phyloP scores from a whole-genome alignment of 768 basidiomycete species.

The Serendipita sp. region DNA sequence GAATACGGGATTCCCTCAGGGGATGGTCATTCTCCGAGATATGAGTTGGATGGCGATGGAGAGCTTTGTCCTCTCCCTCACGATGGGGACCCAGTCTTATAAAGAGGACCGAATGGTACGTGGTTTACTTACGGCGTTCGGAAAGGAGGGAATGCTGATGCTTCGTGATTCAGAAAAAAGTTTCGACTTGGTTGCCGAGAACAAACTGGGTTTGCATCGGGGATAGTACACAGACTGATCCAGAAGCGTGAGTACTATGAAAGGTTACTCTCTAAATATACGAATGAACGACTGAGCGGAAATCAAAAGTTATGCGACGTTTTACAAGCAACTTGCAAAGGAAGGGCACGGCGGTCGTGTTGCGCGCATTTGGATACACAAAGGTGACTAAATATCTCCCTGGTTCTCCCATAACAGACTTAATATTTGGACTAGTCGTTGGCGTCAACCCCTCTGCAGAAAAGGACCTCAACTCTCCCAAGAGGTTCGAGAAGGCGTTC shows the following conservation, averaged over 20 bases:
- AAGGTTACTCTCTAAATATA: not conserved
- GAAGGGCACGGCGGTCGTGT: not conserved
- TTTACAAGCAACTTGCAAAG: not conserved
- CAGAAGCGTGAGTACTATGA: not conserved
- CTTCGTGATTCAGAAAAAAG: not conserved
- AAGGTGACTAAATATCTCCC: not conserved
- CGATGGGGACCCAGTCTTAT: not conserved
- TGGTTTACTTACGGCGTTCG: not conserved
- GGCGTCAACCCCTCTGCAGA: not conserved
- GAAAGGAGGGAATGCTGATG: not conserved
- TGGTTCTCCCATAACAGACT: not conserved
- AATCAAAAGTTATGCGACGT: not conserved
- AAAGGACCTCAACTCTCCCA: not conserved
- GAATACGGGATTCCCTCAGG: not conserved
- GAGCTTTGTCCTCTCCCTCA: not conserved
- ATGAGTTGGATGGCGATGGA: not conserved
- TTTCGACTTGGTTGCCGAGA: not conserved
- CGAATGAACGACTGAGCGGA: not conserved
- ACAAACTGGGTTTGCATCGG: not conserved
- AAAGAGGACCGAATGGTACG: not conserved
- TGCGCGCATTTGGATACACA: conserved; percentile 1
- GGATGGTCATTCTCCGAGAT: not conserved
- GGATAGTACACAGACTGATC: not conserved
- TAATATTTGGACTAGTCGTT: not conserved
- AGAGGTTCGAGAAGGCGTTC: conserved; percentile 3